Evolutionary conservation across 2,329 filamentous ascomycete species (phyloP), one percentile per base, ranked within the genome.

Genomic region (Cladosporium oxysporum): DNA sequence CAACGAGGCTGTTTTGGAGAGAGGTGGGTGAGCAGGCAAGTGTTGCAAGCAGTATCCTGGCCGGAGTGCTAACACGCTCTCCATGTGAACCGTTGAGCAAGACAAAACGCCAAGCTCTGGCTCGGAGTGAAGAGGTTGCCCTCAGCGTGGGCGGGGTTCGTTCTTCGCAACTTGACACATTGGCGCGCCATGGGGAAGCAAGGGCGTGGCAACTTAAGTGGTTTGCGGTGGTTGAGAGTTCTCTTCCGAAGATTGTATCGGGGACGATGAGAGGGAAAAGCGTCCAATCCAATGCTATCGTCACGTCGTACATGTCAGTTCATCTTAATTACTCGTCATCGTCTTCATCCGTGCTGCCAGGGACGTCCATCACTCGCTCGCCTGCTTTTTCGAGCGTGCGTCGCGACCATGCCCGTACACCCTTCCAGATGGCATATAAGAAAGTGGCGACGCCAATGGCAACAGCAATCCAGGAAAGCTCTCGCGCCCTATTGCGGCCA

Each of bases 151-250:
- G 61, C 61, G 61, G 47, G 50, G 71, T 73, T 85, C 73, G 71
- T 85, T 97, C 84, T 97, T 84, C 91, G 93, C 93, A 96, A 90
- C 89, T 88, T 91, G 93, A 97, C 93, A 95, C 89, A 93, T 95
- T 89, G 90, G 88, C 91, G 93, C 87, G 87, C 88, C 89, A 94
- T 86, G 86, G 90, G 85, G 73, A 31, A 62, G 66, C 82, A 82
- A 86, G 84, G 83, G 83, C 88, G 86, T 93, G 92, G 87, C 91
- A 96, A 95, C 93, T 97, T 91, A 97, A 96, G 90, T 91, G 91
- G 90, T 63, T 91, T 94, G 92, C 92, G 91, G 50, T 58, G 49
- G 26, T 58, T 21, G 23, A 29, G 21, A 8, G 41, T 21, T 47
- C 10, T 47, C 41, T 47, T 47, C n/a, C 4, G 41, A 21, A 47